Conservation (phyloP, 176 grass and related monocot genomes). For the Carex parvula region DNA sequence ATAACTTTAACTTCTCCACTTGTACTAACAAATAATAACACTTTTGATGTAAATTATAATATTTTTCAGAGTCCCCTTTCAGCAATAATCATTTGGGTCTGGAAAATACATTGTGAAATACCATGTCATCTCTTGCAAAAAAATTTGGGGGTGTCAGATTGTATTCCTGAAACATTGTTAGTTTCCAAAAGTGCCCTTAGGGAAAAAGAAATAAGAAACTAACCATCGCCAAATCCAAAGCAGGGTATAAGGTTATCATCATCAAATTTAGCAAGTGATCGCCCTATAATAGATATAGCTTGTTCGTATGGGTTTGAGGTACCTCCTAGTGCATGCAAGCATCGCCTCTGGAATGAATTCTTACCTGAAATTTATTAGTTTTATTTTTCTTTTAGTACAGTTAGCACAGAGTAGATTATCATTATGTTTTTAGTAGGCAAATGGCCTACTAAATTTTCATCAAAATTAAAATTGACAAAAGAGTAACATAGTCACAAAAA, state of each 20-base stretch:
- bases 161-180: neutral
- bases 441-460: neutral
- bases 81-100: neutral
- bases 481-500: neutral
- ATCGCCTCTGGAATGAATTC: conserved; percentile 41
- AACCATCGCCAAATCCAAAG: conserved; percentile 72
- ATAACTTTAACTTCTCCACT: neutral
- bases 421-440: neutral
- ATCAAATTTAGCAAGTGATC: conserved; percentile 59
- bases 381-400: neutral
- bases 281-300: conserved; percentile 68
- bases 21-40: neutral
- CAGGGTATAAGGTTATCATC: conserved; percentile 79
- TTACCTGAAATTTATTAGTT: conserved; percentile 37
- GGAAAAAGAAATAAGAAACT: conserved; percentile 30
- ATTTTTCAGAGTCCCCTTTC: neutral
- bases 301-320: conserved; percentile 74
- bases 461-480: neutral
- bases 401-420: neutral
- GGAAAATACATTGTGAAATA: neutral
- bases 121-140: neutral
- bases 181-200: neutral
- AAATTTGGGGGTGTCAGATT: neutral
- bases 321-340: conserved; percentile 52
- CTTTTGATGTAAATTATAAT: neutral